Evolutionary conservation across 1,139 yeast species (phyloP).

Genomic region (Spencermartinsiella ligniputridi): DNA sequence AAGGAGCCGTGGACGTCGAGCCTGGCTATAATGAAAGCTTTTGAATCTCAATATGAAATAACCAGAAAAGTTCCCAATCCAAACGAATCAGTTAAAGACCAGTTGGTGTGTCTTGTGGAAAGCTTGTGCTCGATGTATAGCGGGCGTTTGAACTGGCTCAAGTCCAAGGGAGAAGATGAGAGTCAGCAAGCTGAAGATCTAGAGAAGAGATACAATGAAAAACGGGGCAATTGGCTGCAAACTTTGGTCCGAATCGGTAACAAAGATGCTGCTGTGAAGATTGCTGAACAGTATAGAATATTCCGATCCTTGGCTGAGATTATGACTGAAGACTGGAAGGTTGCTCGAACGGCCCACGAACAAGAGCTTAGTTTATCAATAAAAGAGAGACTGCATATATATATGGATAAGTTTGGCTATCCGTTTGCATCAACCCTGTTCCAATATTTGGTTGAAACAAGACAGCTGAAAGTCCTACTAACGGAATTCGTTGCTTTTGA

Average conservation of each 20-base stretch:
- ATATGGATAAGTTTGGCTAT: slow-evolving; percentile 60
- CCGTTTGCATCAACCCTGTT: slow-evolving; percentile 66
- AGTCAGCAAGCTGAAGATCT: slow-evolving; percentile 5
- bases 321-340: slow-evolving; percentile 49
- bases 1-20: slow-evolving; percentile 32
- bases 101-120: slow-evolving; percentile 29
- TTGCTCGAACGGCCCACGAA: slow-evolving; percentile 29
- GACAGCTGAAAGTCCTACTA: slow-evolving; percentile 52
- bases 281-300: slow-evolving; percentile 66
- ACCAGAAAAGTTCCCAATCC: slow-evolving; percentile 5
- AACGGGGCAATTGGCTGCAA: slow-evolving; percentile 49
- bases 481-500: slow-evolving; percentile 54
- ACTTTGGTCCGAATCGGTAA: slow-evolving; percentile 47
- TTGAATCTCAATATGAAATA: slow-evolving; percentile 24
- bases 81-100: slow-evolving; percentile 5
- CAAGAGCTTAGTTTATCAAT: slow-evolving; percentile 24
- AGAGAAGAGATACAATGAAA: slow-evolving; percentile 24
- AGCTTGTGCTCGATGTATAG: slow-evolving; percentile 29
- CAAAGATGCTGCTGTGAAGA: slow-evolving; percentile 50
- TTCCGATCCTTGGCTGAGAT: slow-evolving; percentile 62
- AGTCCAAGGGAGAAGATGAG: slow-evolving; percentile 3
- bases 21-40: slow-evolving; percentile 22
- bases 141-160: slow-evolving; percentile 27
- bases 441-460: slow-evolving; percentile 51
- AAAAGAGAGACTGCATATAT: slow-evolving; percentile 40